Evolutionary conservation across 2,329 filamentous ascomycete species (phyloP).

Genomic region (Fusarium secorum): DNA sequence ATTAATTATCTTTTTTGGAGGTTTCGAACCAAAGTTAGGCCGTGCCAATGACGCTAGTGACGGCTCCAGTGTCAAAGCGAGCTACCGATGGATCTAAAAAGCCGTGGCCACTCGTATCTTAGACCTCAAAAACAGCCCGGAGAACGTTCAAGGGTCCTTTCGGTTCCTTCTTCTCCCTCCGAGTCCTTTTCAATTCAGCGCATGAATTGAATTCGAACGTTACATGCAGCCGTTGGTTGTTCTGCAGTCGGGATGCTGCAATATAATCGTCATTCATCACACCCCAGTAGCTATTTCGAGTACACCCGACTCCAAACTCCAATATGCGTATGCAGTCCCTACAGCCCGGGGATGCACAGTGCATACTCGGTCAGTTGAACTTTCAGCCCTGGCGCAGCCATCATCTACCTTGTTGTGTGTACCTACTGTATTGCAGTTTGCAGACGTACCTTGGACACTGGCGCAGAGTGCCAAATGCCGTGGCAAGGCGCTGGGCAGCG

Average conservation of each 20-base stretch:
- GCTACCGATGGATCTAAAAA: slow-evolving; percentile 21
- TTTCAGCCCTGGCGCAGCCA: slow-evolving; percentile 23
- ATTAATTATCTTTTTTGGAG: slow-evolving; percentile 1
- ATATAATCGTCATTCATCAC: slow-evolving; percentile 29
- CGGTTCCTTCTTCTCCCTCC: not conserved
- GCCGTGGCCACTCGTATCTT: slow-evolving; percentile 30
- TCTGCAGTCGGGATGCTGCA: slow-evolving; percentile 25
- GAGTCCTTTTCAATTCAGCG: not conserved
- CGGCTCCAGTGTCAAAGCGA: slow-evolving; percentile 25
- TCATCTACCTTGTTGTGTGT: not conserved
- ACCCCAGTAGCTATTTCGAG: slow-evolving; percentile 14
- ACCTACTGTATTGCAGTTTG: not conserved
- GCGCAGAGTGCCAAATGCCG: slow-evolving; percentile 19
- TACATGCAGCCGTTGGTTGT: slow-evolving; percentile 26
- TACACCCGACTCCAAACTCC: slow-evolving; percentile 5
- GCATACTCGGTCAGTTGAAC: slow-evolving; percentile 15
- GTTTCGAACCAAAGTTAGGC: slow-evolving; percentile 18
- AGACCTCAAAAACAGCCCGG: slow-evolving; percentile 22
- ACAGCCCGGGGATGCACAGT: slow-evolving; percentile 17
- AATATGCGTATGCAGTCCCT: slow-evolving; percentile 9
- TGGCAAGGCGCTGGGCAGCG: slow-evolving; percentile 29
- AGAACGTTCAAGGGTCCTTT: slow-evolving; percentile 16
- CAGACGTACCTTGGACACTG: not conserved
- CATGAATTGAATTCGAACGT: slow-evolving; percentile 6
- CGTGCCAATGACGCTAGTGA: slow-evolving; percentile 15